Conservation (phyloP, 163 green algal genomes). For the Chlamydomonas reinhardtii region DNA sequence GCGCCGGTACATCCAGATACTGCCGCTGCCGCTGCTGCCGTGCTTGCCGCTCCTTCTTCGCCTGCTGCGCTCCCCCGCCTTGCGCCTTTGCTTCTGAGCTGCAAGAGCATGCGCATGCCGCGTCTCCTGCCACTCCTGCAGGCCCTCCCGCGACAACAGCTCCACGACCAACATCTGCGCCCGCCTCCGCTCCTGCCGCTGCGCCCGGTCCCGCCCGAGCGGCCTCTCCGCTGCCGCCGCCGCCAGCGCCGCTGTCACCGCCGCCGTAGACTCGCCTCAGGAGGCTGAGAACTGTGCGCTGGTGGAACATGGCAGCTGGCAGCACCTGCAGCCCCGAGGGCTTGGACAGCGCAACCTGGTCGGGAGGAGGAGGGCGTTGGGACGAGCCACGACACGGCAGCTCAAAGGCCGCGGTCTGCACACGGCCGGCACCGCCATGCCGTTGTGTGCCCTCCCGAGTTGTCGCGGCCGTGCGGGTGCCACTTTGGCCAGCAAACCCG, state of each 20-base stretch:
- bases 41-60: too few species aligned
- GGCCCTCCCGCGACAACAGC: too few species aligned
- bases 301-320: slow-evolving; percentile 55
- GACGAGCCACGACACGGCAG: background rate
- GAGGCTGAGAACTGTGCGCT: slow-evolving; percentile 65
- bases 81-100: too few species aligned
- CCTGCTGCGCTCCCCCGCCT: too few species aligned
- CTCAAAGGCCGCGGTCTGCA: background rate
- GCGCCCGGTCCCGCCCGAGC: background rate
- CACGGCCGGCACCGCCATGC: too few species aligned
- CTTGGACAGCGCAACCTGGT: slow-evolving; percentile 63
- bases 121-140: too few species aligned
- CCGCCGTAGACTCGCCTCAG: slow-evolving; percentile 50
- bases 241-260: background rate
- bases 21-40: background rate
- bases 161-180: too few species aligned
- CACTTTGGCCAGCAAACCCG: too few species aligned
- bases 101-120: too few species aligned
- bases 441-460: too few species aligned
- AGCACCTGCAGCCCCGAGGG: slow-evolving; percentile 67
- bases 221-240: background rate
- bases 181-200: too few species aligned
- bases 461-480: too few species aligned
- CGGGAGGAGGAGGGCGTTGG: background rate
- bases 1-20: slow-evolving; percentile 34